These are phyloP conservation scores for Ustilago cynodontis DNA, from an alignment of 1,284 basidiomycete species.

Conservation along the genomic window DNA sequence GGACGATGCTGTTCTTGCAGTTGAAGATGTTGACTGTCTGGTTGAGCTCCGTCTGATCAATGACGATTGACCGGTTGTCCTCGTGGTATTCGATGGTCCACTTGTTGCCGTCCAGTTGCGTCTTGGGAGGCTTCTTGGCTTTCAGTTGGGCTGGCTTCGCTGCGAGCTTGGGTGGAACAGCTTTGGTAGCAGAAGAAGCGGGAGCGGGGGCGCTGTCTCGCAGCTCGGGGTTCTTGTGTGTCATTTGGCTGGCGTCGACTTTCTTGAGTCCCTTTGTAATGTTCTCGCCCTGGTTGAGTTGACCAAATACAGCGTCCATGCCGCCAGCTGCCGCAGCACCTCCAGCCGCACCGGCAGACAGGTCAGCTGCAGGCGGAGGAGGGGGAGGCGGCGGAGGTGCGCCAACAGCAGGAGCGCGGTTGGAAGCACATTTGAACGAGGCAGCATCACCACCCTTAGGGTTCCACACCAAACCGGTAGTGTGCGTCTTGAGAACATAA, in stretches of 20 bases:
- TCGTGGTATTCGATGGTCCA: conserved; percentile 97
- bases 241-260: conserved; percentile 96
- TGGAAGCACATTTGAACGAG: conserved; percentile 43
- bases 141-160: conserved; percentile 58
- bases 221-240: conserved; percentile 95
- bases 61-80: conserved; percentile 79
- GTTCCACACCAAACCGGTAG: conserved; percentile 92
- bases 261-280: conserved; percentile 92
- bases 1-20: conserved; percentile 89
- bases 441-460: conserved; percentile 71
- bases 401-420: conserved; percentile 74
- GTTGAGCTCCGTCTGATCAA: conserved; percentile 83
- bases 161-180: conserved; percentile 54
- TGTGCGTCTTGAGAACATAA: conserved; percentile 88
- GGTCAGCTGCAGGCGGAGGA: conserved; percentile 70
- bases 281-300: conserved; percentile 88
- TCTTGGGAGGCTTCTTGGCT: conserved; percentile 89
- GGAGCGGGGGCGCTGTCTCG: conserved; percentile 71
- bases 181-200: conserved; percentile 27
- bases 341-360: conserved; percentile 68
- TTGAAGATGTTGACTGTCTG: conserved; percentile 91
- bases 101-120: conserved; percentile 89
- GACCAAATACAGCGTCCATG: conserved; percentile 88
- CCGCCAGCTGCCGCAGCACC: conserved; percentile 73
- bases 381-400: conserved; percentile 73